Base-by-base conservation (phyloP, 75 land plant genomes). In the Isoetes taiwanensis region DNA sequence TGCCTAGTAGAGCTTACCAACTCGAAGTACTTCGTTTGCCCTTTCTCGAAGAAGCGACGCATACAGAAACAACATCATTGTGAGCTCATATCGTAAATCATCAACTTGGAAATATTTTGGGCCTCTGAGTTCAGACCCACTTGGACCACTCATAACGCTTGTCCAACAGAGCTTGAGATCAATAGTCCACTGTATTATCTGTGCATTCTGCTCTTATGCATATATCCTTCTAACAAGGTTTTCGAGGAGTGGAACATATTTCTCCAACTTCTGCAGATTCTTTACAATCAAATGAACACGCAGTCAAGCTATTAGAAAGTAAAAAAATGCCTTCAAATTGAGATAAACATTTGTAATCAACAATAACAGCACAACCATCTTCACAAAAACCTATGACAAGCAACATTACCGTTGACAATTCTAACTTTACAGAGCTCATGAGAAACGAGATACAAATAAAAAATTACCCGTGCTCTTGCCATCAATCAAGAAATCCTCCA, bases 331-430 rank as follows among this genome's bases (percentile, higher is more conserved):
- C n/a, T n/a, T n/a, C n/a, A n/a, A n/a, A n/a, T n/a, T n/a, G n/a
- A n/a, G n/a, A n/a, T n/a, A n/a, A n/a, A n/a, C n/a, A n/a, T n/a
- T n/a, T n/a, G n/a, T 82, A 88, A 69, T 88, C 85, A 34, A 59
- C 85, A 69, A 85, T 81, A 6, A 80, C 85, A 56, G 72, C 59
- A 76, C 95, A 88, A 23, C 95, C 95, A 21, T 59, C 75, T 26
- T 46, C 73, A 67, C 90, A 88, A 29, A 78, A 74, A 4, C 83
- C 84, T 85, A 67, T 8, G 55, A 28, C 28, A 21, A 68, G 26
- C 32, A 64, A 43, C 28, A 53, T 28, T n/a, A n/a, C n/a, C n/a
- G n/a, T n/a, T n/a, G n/a, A n/a, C n/a, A n/a, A n/a, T n/a, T n/a
- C n/a, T n/a, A n/a, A n/a, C n/a, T n/a, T n/a, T n/a, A n/a, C n/a